Evolutionary conservation across 495 filamentous ascomycete species (phyloP).

Genomic region (Penicillium soppii): DNA sequence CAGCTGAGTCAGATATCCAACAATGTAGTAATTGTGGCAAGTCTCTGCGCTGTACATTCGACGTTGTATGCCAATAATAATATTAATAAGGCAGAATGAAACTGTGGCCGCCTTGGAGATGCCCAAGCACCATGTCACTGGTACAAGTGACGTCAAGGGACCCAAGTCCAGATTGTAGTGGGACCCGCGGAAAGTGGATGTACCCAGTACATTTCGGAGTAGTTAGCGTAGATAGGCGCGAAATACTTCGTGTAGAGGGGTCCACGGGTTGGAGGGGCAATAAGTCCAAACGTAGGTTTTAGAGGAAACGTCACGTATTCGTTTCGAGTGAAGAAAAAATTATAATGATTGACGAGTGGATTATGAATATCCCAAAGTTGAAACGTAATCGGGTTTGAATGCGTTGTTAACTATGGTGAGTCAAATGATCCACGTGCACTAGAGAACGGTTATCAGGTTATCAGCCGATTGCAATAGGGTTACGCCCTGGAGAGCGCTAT

Average conservation of each 20-base stretch:
- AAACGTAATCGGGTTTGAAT: too few species aligned
- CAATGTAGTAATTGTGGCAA: neutral
- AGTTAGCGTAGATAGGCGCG: neutral
- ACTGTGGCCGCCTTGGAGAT: neutral
- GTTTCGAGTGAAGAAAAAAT: neutral
- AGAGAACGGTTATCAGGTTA: conserved; percentile 6
- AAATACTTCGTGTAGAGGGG: neutral
- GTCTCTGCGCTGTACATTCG: neutral
- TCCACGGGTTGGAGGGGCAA: neutral
- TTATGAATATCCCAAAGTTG: neutral
- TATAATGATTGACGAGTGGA: neutral
- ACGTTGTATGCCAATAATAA: neutral
- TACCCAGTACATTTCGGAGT: conserved; percentile 10
- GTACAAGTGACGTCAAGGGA: conserved; percentile 7
- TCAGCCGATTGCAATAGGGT: conserved; percentile 9
- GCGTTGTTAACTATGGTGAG: neutral
- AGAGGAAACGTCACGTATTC: neutral
- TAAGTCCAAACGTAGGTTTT: neutral
- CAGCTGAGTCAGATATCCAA: neutral
- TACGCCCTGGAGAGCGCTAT: conserved; percentile 11
- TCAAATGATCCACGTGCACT: conserved; percentile 4
- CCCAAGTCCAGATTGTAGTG: conserved; percentile 9
- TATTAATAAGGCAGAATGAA: neutral
- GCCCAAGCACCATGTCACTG: neutral
- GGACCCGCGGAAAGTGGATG: conserved; percentile 7